Conservation (phyloP, 2,329 filamentous ascomycete species). For the Beauveria bassiana region DNA sequence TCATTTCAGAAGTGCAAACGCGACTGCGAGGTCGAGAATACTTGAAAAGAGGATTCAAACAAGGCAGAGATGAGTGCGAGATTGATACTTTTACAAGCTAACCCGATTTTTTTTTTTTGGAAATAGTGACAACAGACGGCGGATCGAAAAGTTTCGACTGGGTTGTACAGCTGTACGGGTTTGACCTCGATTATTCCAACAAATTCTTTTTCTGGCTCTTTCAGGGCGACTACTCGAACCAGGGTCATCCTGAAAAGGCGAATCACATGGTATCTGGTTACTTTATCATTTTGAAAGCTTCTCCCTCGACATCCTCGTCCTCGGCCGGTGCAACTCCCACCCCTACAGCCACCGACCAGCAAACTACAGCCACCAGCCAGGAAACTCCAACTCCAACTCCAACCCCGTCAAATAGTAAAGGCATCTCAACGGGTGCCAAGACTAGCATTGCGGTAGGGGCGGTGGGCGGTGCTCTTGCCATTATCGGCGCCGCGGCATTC, state of each 20-base stretch:
- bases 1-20: background rate
- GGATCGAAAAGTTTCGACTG: constrained; percentile 13
- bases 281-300: background rate
- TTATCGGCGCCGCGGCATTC: background rate
- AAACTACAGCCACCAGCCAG: background rate
- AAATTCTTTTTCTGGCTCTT: constrained; percentile 19
- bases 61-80: too few species aligned
- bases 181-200: constrained; percentile 13
- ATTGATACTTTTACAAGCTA: too few species aligned
- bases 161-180: constrained; percentile 13
- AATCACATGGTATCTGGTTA: background rate
- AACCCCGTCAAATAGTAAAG: background rate
- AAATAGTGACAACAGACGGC: constrained; percentile 11
- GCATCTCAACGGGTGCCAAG: background rate
- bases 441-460: background rate
- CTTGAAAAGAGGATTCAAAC: too few species aligned
- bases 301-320: background rate
- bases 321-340: background rate
- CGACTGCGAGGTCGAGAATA: background rate
- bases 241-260: background rate
- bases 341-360: background rate
- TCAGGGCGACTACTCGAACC: constrained; percentile 11
- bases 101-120: background rate
- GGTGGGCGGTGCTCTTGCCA: background rate
- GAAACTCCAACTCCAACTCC: background rate